Conservation (phyloP, 331 rosid genomes). For the Cydonia oblonga region DNA sequence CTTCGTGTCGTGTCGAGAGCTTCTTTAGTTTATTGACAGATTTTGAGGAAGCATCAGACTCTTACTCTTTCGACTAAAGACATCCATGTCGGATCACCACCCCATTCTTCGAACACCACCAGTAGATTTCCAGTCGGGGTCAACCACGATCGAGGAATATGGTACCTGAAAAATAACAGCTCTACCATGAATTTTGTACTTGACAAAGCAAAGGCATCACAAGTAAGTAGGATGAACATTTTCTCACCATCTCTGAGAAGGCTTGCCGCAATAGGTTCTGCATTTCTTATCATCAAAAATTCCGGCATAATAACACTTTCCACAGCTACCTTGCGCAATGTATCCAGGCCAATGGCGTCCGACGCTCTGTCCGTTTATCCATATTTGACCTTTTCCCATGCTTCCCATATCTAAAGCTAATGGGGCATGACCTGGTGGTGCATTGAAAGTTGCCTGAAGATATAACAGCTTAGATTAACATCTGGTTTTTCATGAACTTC, state of each 20-base stretch:
- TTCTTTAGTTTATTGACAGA: too few species aligned
- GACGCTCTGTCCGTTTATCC: constrained; percentile 85
- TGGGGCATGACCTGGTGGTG: constrained; percentile 70
- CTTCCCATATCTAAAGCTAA: constrained; percentile 69
- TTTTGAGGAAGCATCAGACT: too few species aligned
- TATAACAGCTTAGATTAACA: constrained; percentile 14
- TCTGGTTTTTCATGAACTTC: not conserved
- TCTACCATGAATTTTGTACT: not conserved
- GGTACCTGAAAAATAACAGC: constrained; percentile 54
- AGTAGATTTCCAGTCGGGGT: constrained; percentile 45
- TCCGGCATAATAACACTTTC: constrained; percentile 65
- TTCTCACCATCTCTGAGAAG: constrained; percentile 88
- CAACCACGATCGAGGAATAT: constrained; percentile 83
- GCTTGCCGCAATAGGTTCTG: constrained; percentile 48
- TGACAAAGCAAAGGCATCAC: not conserved
- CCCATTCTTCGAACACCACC: constrained; percentile 89
- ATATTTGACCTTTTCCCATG: constrained; percentile 92
- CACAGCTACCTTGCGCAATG: constrained; percentile 54
- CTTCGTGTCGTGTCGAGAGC: constrained; percentile 14
- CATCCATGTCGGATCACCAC: constrained; percentile 68
- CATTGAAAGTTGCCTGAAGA: constrained; percentile 48
- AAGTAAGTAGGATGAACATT: not conserved
- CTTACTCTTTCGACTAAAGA: constrained; percentile 47
- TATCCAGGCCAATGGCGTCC: constrained; percentile 95
- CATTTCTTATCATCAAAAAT: constrained; percentile 57